Percentiles rank a stretch among this genome's conserved stretches.
Conservation (phyloP, 2,329 filamentous ascomycete species). For the Emydomyces testavorans region DNA sequence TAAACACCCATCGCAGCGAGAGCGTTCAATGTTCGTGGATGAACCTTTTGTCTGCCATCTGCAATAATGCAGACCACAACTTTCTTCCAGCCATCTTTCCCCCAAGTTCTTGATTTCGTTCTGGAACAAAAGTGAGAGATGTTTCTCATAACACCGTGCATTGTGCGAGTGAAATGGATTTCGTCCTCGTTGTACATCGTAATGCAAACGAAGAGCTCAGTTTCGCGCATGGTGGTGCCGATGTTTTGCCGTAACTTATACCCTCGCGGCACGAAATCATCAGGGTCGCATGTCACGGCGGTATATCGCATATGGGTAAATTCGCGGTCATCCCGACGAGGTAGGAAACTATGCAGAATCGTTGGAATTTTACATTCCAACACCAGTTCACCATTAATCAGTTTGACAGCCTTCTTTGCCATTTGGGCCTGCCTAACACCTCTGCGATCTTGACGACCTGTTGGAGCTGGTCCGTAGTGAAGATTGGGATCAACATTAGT, state of each 20-base stretch:
- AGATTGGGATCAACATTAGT: conserved; percentile 49
- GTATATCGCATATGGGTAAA: conserved; percentile 99
- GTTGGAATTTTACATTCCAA: conserved; percentile 98
- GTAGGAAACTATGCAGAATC: conserved; percentile 92
- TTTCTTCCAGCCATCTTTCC: conserved; percentile 95
- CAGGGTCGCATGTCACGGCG: conserved; percentile 93
- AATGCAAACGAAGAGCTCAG: conserved; percentile 89
- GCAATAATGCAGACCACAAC: conserved; percentile 96
- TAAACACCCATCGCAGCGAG: conserved; percentile 95
- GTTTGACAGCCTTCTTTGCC: conserved; percentile 82
- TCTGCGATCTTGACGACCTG: conserved; percentile 73
- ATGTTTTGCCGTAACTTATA: conserved; percentile 92
- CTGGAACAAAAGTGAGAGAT: conserved; percentile 92
- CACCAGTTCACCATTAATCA: conserved; percentile 96
- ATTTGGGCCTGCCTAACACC: conserved; percentile 80
- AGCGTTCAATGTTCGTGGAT: conserved; percentile 84
- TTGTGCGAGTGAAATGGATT: conserved; percentile 88
- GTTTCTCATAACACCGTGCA: conserved; percentile 98
- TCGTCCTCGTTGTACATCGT: conserved; percentile 99
- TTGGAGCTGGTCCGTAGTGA: conserved; percentile 77
- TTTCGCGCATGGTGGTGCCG: conserved; percentile 70
- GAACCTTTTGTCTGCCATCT: conserved; percentile 85
- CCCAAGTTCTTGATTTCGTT: conserved; percentile 88
- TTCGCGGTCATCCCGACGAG: conserved; percentile 81
- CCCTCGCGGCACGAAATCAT: conserved; percentile 77